Conservation (phyloP, 352 stramenopile species). For the Achlya hypogyna region DNA sequence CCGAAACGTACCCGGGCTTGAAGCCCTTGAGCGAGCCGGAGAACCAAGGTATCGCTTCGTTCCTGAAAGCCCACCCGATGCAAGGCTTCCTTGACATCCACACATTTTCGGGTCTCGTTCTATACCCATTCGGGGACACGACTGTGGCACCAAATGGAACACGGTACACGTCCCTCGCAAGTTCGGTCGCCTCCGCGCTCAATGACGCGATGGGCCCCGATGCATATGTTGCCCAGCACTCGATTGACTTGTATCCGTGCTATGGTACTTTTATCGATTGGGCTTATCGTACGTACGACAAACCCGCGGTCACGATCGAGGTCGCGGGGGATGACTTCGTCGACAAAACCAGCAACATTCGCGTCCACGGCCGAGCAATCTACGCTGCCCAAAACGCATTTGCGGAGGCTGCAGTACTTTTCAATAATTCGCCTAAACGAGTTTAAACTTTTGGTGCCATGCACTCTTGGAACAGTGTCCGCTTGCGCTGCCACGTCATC, state of each 20-base stretch:
- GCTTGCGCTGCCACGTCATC: neutral
- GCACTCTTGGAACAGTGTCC: no score
- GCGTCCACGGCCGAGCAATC: constrained; percentile 23
- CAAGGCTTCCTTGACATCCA: constrained; percentile 26
- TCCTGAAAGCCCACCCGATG: constrained; percentile 23
- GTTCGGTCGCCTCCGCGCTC: neutral
- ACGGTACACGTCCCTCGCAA: neutral
- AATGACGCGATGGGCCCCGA: neutral
- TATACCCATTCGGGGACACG: constrained; percentile 24
- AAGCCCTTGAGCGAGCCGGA: constrained; percentile 28
- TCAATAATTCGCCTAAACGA: neutral
- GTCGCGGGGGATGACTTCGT: constrained; percentile 27
- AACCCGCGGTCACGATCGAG: constrained; percentile 27
- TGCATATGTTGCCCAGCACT: constrained; percentile 24
- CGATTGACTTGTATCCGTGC: constrained; percentile 23
- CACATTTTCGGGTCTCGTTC: constrained; percentile 24
- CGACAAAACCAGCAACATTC: constrained; percentile 21
- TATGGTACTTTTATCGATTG: constrained; percentile 30
- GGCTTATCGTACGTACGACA: constrained; percentile 28
- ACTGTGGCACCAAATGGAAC: neutral
- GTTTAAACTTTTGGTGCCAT: no score
- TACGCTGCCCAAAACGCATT: constrained; percentile 12
- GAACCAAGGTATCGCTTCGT: constrained; percentile 25
- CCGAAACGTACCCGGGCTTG: constrained; percentile 26
- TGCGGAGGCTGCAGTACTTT: neutral